A percentile compares a stretch with the other conserved stretches of the same genome.
phyloP scores from a whole-genome alignment of 2,329 filamentous ascomycete genomes.

The Zalaria obscura region DNA sequence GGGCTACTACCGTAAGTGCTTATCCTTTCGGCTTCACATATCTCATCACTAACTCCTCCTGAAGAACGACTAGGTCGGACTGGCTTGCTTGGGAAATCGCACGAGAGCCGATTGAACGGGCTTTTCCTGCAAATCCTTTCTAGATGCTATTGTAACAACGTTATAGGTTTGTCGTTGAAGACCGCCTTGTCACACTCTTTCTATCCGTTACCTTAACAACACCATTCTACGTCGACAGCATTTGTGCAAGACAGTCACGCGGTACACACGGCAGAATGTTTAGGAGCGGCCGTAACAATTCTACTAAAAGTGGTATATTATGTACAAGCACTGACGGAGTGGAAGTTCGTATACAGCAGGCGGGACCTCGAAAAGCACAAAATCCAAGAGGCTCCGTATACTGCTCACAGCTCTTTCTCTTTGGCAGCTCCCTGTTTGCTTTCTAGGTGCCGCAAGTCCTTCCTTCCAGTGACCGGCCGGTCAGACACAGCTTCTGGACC shows the following conservation, averaged over 20 bases:
- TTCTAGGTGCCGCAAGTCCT: conserved; percentile 21
- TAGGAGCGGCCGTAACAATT: no score
- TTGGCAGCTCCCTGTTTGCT: conserved; percentile 14
- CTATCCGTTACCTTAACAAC: no score
- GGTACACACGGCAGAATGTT: no score
- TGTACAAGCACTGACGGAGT: no score
- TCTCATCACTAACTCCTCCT: neutral
- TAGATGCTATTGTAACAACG: no score
- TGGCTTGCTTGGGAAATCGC: conserved; percentile 93
- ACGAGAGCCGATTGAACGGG: conserved; percentile 52
- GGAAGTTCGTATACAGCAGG: no score
- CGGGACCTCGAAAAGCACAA: no score
- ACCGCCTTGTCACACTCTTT: no score
- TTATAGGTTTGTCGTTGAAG: no score
- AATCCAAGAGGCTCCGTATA: neutral
- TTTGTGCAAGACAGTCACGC: no score
- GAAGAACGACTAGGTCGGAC: conserved; percentile 82
- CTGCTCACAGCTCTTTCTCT: conserved; percentile 25
- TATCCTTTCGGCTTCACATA: neutral
- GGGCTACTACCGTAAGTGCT: conserved; percentile 70
- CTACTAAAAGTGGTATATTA: no score
- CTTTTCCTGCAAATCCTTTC: conserved; percentile 19
- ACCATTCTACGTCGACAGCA: no score
- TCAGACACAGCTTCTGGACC: conserved; percentile 43
- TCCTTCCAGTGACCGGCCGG: conserved; percentile 22